Base-by-base conservation (phyloP, 768 basidiomycete species). In the Flagelloscypha sp. region DNA sequence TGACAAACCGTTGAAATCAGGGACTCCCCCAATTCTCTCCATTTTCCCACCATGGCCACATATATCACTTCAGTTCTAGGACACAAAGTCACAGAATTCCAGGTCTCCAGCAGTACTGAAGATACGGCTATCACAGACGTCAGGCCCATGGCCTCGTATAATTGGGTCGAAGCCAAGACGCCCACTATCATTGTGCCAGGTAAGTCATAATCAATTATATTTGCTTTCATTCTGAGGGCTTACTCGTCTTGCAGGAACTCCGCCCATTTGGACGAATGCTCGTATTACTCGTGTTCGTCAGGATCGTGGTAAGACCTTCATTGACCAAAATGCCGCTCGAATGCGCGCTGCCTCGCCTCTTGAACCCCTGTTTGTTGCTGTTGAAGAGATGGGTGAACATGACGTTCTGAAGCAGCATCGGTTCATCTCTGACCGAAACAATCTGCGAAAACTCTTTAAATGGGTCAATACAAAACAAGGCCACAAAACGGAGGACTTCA, bases 401-500 rank as follows among this genome's bases (percentile, higher is more conserved):
- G 61, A 72, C 12, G 57, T 73, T 27, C n/a, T n/a, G n/a, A n/a
- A n/a, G n/a, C n/a, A n/a, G n/a, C n/a, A n/a, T n/a, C n/a, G n/a
- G n/a, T 32, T 63, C 28, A 58, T 84, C 41, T 75, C 79, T 0
- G 81, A 84, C 47, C 66, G 84, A 19, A 84, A 83, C 46, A 63
- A 62, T 17, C 56, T 84, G 12, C 66, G 81, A 17, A 82, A 80
- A 51, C 56, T 85, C 25, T 47, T 76, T 15, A 62, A 74, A 17
- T 81, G 75, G 76, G 61, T 70, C n/a, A 45, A 47, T 13, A 30
- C 12, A 11, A 32, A 36, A 6, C 42, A 44, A 16, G 50, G 48
- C 12, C 59, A 55, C 17, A 56, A 55, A 7, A 41, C 47, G n/a
- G 48, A 56, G 9, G 68, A 73, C 36, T 88, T 86, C 48, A 62